These are phyloP conservation scores for Leccinum ochraceum DNA, from an alignment of 768 basidiomycete genomes.

Conservation along the genomic window DNA sequence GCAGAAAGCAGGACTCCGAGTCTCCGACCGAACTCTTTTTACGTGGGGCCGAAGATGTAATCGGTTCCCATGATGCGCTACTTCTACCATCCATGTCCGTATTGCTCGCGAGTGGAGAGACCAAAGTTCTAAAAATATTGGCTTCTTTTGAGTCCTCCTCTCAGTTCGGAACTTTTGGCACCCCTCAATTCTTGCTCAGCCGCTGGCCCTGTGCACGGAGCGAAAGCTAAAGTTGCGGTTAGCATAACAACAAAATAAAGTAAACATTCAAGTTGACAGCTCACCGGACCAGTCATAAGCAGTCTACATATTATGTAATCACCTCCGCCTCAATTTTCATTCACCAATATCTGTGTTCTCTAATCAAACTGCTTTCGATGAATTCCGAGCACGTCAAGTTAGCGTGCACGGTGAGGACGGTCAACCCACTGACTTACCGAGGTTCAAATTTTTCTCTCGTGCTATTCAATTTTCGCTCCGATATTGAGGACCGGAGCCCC, in stretches of 20 bases:
- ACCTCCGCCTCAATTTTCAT: conserved; percentile 4
- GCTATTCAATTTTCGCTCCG: not conserved
- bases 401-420: not conserved
- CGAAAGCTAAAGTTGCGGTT: conserved; percentile 1
- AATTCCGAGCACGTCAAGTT: not conserved
- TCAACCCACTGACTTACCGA: not conserved
- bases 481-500: not conserved
- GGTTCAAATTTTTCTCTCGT: not conserved
- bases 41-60: conserved; percentile 22
- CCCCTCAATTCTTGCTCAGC: not conserved
- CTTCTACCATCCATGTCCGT: conserved; percentile 2
- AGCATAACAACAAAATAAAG: conserved; percentile 6
- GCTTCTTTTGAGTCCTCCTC: not conserved
- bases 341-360: not conserved
- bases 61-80: conserved; percentile 7
- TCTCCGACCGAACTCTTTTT: conserved; percentile 10
- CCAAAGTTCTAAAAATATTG: not conserved
- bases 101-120: conserved; percentile 3
- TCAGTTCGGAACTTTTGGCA: conserved; percentile 7
- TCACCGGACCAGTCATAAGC: not conserved
- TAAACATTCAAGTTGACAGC: conserved; percentile 4
- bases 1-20: conserved; percentile 5
- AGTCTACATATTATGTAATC: too few species aligned
- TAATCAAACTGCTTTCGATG: not conserved
- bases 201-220: conserved; percentile 5